Percentiles rank a stretch among this genome's conserved stretches.
These are phyloP conservation scores for Chlamydomonas incerta DNA, from an alignment of 139 green algal genomes.

Conservation along the genomic window DNA sequence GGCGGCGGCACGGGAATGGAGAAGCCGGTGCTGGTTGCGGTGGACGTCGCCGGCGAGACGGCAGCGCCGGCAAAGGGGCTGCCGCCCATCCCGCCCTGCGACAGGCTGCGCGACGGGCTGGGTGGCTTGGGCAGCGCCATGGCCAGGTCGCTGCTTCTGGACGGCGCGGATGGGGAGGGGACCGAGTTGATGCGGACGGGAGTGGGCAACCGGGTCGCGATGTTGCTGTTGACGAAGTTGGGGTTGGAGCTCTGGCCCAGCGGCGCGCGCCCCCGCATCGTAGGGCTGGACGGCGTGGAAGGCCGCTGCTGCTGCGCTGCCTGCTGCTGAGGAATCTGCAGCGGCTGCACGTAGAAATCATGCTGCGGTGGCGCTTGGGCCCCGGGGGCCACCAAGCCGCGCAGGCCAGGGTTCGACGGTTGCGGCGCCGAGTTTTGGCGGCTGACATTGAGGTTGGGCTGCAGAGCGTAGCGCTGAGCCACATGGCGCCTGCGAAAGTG, in stretches of 20 bases:
- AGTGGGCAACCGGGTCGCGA: conserved; percentile 18
- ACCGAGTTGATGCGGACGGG: conserved; percentile 27
- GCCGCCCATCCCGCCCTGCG: not conserved
- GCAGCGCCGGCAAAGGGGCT: not conserved
- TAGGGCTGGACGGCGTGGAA: conserved; percentile 12
- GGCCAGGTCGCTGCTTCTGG: not conserved
- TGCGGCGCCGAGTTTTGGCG: not conserved
- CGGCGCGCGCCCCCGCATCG: not conserved
- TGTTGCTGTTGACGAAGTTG: conserved; percentile 11
- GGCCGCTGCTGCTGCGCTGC: not conserved
- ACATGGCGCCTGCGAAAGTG: not conserved
- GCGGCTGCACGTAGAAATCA: not conserved
- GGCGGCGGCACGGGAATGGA: not conserved
- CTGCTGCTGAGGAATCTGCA: not conserved
- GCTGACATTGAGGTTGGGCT: conserved; percentile 15
- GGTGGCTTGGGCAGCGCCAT: conserved; percentile 13
- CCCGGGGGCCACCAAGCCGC: not conserved
- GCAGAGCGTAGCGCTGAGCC: conserved; percentile 4
- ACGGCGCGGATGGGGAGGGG: not conserved
- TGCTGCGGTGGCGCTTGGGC: not conserved
- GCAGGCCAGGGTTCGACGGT: not conserved
- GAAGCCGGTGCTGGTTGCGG: not conserved
- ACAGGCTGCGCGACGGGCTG: conserved; percentile 6
- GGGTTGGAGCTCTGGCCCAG: not conserved
- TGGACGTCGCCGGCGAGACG: not conserved